Evolutionary conservation across 2,329 filamentous ascomycete species (phyloP).

Genomic region (Botrytis galanthina): DNA sequence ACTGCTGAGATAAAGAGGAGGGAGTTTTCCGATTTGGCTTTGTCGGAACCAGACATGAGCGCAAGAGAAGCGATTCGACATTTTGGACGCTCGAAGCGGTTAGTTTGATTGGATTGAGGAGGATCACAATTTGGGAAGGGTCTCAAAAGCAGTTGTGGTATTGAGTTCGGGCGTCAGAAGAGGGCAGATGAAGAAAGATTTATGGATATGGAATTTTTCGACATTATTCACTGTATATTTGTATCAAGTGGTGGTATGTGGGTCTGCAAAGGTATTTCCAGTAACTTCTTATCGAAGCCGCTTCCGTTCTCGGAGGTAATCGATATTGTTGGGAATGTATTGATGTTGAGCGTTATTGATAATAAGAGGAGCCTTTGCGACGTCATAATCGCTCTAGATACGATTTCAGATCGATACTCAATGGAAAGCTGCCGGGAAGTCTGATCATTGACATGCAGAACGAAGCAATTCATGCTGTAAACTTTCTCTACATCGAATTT

Average conservation of each 20-base stretch:
- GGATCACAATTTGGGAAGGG: neutral
- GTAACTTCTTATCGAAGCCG: no score
- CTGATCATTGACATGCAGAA: neutral
- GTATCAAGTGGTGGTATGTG: neutral
- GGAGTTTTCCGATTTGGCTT: neutral
- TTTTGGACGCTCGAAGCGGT: neutral
- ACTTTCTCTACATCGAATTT: neutral
- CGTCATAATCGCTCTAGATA: neutral
- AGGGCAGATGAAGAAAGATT: no score
- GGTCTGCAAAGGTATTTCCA: neutral
- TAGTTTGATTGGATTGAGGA: neutral
- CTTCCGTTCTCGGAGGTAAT: neutral
- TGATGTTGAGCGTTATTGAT: neutral
- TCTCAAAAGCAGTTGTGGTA: neutral
- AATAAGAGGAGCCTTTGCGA: neutral
- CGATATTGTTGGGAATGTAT: conserved; percentile 2
- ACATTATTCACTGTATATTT: neutral
- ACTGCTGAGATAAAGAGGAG: conserved; percentile 12
- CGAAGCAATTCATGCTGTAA: neutral
- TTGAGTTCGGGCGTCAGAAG: neutral
- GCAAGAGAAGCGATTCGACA: neutral
- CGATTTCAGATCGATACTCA: neutral
- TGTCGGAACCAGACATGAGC: neutral
- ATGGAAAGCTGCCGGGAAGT: no score
- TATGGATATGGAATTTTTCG: neutral